Evolutionary conservation across 768 basidiomycete species (phyloP).

Genomic region (Rhodotorula kratochvilovae): DNA sequence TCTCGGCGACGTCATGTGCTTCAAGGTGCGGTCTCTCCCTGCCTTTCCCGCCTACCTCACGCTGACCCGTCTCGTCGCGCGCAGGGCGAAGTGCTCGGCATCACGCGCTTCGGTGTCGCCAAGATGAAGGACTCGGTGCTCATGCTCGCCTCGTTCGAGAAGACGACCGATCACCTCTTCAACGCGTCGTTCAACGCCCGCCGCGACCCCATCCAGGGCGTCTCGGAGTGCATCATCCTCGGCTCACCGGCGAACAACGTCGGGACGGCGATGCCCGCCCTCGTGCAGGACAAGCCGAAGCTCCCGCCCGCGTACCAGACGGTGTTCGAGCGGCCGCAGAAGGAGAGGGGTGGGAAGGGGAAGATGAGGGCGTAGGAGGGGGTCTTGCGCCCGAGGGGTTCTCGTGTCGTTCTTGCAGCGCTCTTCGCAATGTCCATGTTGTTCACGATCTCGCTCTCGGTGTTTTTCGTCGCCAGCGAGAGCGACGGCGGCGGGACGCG

Average conservation of each 20-base stretch:
- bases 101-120: conserved; percentile 96
- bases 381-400: no score
- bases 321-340: conserved; percentile 47
- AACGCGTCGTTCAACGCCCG: conserved; percentile 96
- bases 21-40: conserved; percentile 63
- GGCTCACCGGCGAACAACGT: conserved; percentile 48
- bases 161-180: conserved; percentile 98
- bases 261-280: conserved; percentile 46
- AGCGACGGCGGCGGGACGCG: no score
- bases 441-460: no score
- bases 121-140: conserved; percentile 97
- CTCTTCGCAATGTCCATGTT: neutral
- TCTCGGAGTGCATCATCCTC: conserved; percentile 98
- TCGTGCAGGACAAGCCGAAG: conserved; percentile 48
- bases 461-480: no score
- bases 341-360: neutral
- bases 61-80: neutral
- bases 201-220: conserved; percentile 88
- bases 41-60: neutral
- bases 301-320: conserved; percentile 46
- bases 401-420: neutral
- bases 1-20: conserved; percentile 96
- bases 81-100: conserved; percentile 93
- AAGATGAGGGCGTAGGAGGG: neutral
- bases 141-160: conserved; percentile 98